Evolutionary conservation across 2,329 filamentous ascomycete species (phyloP).

Genomic region (Xylaria sp.): DNA sequence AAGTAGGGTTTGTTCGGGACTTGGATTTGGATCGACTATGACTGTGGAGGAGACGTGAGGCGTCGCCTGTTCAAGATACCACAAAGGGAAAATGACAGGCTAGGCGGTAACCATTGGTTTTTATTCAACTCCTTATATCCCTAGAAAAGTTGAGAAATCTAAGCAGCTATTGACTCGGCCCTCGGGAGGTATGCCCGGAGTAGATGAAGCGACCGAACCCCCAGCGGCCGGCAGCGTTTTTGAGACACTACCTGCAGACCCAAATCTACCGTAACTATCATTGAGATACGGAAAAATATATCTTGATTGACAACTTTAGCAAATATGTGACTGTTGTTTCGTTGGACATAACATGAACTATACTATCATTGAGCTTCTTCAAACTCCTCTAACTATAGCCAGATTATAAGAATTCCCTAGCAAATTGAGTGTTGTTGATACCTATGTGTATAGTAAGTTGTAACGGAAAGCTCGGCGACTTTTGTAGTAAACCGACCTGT

Average conservation of each 20-base stretch:
- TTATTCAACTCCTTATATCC: not conserved
- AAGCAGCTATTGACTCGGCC: not conserved
- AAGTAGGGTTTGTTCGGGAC: too few relatives aligned
- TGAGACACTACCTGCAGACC: too few relatives aligned
- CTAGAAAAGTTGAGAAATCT: not conserved
- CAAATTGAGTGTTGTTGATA: not conserved
- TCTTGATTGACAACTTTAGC: not conserved
- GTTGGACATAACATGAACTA: not conserved
- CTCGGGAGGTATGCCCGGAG: not conserved
- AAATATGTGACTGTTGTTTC: not conserved
- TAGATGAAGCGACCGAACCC: not conserved
- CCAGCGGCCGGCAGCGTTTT: too few relatives aligned
- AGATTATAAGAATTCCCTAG: not conserved
- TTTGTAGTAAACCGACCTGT: slow-evolving; percentile 16
- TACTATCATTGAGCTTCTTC: not conserved
- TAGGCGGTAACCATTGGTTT: not conserved
- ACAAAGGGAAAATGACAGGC: not conserved
- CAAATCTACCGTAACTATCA: not conserved
- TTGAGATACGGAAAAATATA: not conserved
- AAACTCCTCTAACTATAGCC: not conserved
- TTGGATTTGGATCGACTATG: too few relatives aligned
- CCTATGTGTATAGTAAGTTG: not conserved
- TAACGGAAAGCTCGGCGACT: slow-evolving; percentile 2
- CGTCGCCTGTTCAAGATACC: not conserved
- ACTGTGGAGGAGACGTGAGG: not conserved